phyloP scores from a whole-genome alignment of 805 yeast species.

The Teunomyces cretensis region DNA sequence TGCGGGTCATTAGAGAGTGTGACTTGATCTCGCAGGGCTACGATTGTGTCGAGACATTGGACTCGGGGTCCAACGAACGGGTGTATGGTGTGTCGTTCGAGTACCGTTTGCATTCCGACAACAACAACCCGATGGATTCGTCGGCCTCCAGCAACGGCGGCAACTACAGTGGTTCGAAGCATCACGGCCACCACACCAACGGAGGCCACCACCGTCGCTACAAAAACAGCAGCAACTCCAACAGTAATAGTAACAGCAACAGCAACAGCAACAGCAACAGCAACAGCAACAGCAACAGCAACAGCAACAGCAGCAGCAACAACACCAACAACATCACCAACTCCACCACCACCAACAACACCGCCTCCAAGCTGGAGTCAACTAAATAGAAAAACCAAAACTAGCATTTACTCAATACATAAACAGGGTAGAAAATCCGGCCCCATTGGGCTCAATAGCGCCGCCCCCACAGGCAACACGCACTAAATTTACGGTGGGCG shows the following conservation, averaged over 20 bases:
- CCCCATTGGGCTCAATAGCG: too few species aligned
- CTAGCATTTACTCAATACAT: neutral
- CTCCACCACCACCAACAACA: too few species aligned
- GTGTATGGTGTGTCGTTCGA: slow-evolving; percentile 47
- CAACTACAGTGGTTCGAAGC: slow-evolving; percentile 4
- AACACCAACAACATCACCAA: too few species aligned
- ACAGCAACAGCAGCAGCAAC: neutral
- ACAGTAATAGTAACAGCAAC: neutral
- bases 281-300: too few species aligned
- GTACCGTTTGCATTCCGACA: slow-evolving; percentile 47
- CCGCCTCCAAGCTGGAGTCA: too few species aligned
- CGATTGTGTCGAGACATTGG: slow-evolving; percentile 30
- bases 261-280: neutral
- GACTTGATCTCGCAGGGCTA: slow-evolving; percentile 42
- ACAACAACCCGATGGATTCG: slow-evolving; percentile 12
- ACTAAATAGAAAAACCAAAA: slow-evolving; percentile 1
- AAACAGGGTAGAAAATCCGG: neutral
- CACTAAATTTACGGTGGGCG: too few species aligned
- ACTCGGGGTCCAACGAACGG: slow-evolving; percentile 38
- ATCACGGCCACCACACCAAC: slow-evolving; percentile 5
- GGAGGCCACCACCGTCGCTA: slow-evolving; percentile 5
- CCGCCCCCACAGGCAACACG: too few species aligned
- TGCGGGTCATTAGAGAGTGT: slow-evolving; percentile 47
- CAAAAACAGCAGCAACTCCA: neutral
- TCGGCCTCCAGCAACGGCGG: slow-evolving; percentile 4